Conservation (phyloP, 2,329 filamentous ascomycete genomes). For the Cladosporium oxysporum region DNA sequence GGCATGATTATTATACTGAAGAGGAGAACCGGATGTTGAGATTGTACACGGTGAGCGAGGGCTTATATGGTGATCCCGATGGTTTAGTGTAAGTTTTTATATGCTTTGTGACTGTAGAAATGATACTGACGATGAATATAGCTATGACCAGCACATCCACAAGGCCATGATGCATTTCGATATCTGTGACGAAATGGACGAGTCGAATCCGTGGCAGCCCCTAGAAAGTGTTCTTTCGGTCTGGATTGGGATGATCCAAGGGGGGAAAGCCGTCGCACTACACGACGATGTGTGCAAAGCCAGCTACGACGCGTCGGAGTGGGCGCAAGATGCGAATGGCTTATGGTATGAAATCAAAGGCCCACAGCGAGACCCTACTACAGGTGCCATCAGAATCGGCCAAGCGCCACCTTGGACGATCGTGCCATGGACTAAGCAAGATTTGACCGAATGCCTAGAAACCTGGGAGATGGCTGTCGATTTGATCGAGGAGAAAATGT, state of each 20-base stretch:
- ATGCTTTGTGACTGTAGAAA: not conserved
- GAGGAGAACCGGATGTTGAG: slow-evolving; percentile 9
- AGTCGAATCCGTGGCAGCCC: slow-evolving; percentile 18
- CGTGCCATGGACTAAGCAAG: slow-evolving; percentile 18
- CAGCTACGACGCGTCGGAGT: slow-evolving; percentile 5
- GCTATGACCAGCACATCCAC: slow-evolving; percentile 19
- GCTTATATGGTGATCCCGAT: slow-evolving; percentile 19
- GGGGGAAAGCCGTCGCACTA: slow-evolving; percentile 21
- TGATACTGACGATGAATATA: not conserved
- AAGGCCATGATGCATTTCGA: slow-evolving; percentile 24
- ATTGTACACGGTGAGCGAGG: slow-evolving; percentile 14
- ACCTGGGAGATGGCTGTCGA: slow-evolving; percentile 18
- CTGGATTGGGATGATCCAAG: slow-evolving; percentile 24
- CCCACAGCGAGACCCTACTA: not conserved
- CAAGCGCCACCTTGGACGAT: slow-evolving; percentile 20
- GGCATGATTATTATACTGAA: slow-evolving; percentile 4
- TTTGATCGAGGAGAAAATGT: slow-evolving; percentile 16
- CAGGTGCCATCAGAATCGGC: slow-evolving; percentile 3
- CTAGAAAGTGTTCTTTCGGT: slow-evolving; percentile 24
- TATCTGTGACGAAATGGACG: slow-evolving; percentile 19
- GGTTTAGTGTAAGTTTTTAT: slow-evolving; percentile 20
- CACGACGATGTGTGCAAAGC: slow-evolving; percentile 13
- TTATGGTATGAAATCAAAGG: not conserved
- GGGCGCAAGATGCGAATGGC: slow-evolving; percentile 1
- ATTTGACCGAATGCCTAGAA: slow-evolving; percentile 21